Conservation (phyloP, 352 stramenopile genomes). For the Pythium scleroteichum region DNA sequence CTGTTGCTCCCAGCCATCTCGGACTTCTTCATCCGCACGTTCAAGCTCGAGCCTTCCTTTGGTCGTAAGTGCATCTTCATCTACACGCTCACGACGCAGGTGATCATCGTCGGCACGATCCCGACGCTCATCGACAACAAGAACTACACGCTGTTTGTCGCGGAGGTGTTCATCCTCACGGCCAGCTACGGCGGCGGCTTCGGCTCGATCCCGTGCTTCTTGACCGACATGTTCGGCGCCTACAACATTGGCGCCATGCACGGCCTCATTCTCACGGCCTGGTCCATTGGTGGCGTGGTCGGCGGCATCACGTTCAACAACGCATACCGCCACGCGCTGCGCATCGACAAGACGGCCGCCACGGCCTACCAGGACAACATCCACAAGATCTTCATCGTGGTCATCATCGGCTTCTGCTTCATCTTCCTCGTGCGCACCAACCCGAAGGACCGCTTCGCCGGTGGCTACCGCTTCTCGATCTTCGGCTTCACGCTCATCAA, state of each 20-base stretch:
- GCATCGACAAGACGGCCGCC: slow-evolving; percentile 32
- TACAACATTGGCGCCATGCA: slow-evolving; percentile 84
- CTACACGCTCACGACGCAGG: slow-evolving; percentile 56
- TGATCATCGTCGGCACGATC: slow-evolving; percentile 67
- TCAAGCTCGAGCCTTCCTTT: slow-evolving; percentile 49
- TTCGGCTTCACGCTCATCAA: slow-evolving; percentile 60
- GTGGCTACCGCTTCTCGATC: slow-evolving; percentile 61
- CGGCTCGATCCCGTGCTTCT: slow-evolving; percentile 67
- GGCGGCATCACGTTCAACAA: slow-evolving; percentile 74
- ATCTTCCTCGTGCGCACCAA: slow-evolving; percentile 71
- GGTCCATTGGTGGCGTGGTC: slow-evolving; percentile 73
- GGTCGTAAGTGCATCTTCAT: slow-evolving; percentile 58
- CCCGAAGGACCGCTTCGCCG: slow-evolving; percentile 61
- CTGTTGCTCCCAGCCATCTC: slow-evolving; percentile 44
- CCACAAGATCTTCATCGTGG: slow-evolving; percentile 59
- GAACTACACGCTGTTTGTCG: slow-evolving; percentile 59
- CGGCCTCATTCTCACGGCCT: slow-evolving; percentile 70
- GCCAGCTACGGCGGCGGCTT: slow-evolving; percentile 74
- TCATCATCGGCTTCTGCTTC: slow-evolving; percentile 55
- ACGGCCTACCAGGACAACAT: slow-evolving; percentile 71
- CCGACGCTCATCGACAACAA: slow-evolving; percentile 55
- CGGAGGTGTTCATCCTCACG: slow-evolving; percentile 66
- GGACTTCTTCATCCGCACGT: slow-evolving; percentile 40
- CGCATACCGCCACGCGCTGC: slow-evolving; percentile 44
- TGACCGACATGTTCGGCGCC: slow-evolving; percentile 84